These are phyloP conservation scores for Cystofilobasidium bisporidii DNA, from an alignment of 768 basidiomycete species.

Conservation along the genomic window DNA sequence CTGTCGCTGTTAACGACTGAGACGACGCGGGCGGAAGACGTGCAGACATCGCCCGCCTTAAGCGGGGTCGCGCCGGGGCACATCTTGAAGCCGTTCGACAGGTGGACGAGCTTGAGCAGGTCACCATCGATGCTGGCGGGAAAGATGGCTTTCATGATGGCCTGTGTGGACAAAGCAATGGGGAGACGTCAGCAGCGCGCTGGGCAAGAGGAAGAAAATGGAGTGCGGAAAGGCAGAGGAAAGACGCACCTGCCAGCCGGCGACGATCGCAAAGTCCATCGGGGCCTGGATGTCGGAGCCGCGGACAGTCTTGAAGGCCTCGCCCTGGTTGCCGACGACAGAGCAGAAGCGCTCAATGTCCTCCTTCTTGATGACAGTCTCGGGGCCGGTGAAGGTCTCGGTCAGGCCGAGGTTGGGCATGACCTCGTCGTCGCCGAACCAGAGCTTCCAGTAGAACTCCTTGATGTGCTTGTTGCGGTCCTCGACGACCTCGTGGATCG, in stretches of 20 bases:
- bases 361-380: conserved; percentile 57
- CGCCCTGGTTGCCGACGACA: conserved; percentile 86
- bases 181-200: background rate
- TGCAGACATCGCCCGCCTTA: conserved; percentile 77
- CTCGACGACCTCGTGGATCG: conserved; percentile 79
- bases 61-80: conserved; percentile 67
- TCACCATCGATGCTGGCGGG: conserved; percentile 85
- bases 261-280: conserved; percentile 98
- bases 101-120: conserved; percentile 86
- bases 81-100: conserved; percentile 92
- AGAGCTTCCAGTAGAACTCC: conserved; percentile 92
- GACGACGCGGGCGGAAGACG: conserved; percentile 74
- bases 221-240: background rate
- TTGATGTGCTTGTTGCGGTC: conserved; percentile 85
- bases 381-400: conserved; percentile 75
- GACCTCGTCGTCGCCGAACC: conserved; percentile 79
- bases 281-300: conserved; percentile 69
- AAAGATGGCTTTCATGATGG: conserved; percentile 99
- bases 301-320: conserved; percentile 72
- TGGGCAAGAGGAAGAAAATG: background rate
- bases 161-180: conserved; percentile 45
- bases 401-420: conserved; percentile 70
- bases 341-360: conserved; percentile 82
- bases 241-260: conserved; percentile 83
- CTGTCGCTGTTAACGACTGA: conserved; percentile 83